These are phyloP conservation scores for Epichloe coenophiala DNA, from an alignment of 2,329 filamentous ascomycete species.

Conservation along the genomic window DNA sequence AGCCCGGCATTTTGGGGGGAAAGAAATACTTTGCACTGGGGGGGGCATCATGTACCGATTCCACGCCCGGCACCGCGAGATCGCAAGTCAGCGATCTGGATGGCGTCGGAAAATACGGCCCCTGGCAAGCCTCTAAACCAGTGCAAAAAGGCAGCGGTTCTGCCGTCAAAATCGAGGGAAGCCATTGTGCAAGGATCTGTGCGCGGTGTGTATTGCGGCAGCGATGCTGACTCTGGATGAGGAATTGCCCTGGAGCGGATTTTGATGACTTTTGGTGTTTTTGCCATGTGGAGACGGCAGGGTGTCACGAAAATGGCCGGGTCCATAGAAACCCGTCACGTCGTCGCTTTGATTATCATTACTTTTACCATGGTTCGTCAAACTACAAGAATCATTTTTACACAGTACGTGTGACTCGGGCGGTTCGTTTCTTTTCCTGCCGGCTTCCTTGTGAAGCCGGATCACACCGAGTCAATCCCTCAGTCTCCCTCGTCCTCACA, in stretches of 20 bases:
- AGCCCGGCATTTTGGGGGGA: not conserved
- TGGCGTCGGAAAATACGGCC: constrained; percentile 37
- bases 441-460: too few species aligned
- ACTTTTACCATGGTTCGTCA: too few species aligned
- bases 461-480: not conserved
- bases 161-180: constrained; percentile 24
- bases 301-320: too few species aligned
- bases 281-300: too few species aligned
- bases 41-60: constrained; percentile 26
- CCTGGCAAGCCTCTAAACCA: constrained; percentile 42
- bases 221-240: too few species aligned
- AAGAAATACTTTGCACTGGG: not conserved
- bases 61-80: constrained; percentile 38
- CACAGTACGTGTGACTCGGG: too few species aligned
- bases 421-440: too few species aligned
- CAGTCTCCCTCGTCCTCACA: not conserved
- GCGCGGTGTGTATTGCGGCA: not conserved
- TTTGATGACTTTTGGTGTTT: too few species aligned
- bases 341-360: too few species aligned
- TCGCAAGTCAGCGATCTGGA: constrained; percentile 39
- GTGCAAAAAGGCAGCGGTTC: constrained; percentile 31
- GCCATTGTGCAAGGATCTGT: constrained; percentile 2
- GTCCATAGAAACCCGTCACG: too few species aligned
- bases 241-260: too few species aligned
- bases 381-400: too few species aligned